Evolutionary conservation across 176 grass and related monocot species (phyloP).

Genomic region (Paspalum notatum): DNA sequence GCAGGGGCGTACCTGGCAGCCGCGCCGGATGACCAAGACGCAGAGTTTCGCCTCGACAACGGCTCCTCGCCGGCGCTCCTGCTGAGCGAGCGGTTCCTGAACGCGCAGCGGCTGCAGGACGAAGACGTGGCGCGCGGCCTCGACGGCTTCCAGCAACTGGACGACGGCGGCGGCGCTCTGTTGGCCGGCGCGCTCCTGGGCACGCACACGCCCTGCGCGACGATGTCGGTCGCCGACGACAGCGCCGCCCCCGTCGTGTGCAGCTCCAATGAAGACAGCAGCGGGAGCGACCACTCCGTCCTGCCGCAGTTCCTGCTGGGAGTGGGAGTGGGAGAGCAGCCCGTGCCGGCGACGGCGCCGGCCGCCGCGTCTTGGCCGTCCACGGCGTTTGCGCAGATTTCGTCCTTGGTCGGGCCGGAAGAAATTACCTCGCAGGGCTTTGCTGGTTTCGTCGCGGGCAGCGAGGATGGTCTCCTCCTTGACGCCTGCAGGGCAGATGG

Average conservation of each 20-base stretch:
- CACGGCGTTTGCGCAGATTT: background rate
- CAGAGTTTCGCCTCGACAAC: background rate
- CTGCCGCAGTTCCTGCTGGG: constrained; percentile 39
- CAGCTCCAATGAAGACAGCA: constrained; percentile 45
- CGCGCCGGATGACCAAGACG: background rate
- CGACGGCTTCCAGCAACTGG: background rate
- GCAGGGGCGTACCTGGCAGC: background rate
- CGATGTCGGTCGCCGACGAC: constrained; percentile 22
- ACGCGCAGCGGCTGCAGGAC: constrained; percentile 5
- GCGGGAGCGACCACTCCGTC: constrained; percentile 41
- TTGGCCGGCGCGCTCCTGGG: background rate
- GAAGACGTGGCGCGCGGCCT: too few relatives aligned
- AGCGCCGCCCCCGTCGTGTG: constrained; percentile 6
- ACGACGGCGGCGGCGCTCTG: background rate
- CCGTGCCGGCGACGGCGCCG: background rate
- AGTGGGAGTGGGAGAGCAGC: too few relatives aligned
- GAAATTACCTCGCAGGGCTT: constrained; percentile 31
- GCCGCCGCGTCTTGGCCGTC: background rate
- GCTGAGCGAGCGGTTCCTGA: constrained; percentile 25
- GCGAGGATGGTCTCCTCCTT: background rate
- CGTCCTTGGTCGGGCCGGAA: constrained; percentile 24
- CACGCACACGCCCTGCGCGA: background rate
- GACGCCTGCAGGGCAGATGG: background rate
- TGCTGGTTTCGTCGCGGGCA: background rate
- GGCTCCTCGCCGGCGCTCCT: background rate